phyloP scores from a whole-genome alignment of 2,329 filamentous ascomycete genomes.

The Talaromyces sp. region DNA sequence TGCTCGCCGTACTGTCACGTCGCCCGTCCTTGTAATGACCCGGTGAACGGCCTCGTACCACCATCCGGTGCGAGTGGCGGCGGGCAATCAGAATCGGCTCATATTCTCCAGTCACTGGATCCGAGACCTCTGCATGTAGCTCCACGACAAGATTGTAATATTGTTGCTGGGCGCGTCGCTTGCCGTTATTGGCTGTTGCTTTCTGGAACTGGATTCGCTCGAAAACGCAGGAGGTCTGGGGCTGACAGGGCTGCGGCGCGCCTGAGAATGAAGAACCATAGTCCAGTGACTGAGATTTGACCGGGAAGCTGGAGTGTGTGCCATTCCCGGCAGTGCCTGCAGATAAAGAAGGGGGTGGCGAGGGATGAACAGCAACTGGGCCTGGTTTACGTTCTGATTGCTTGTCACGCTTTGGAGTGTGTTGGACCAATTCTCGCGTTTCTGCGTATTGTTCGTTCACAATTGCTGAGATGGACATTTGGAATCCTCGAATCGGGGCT shows the following conservation, averaged over 20 bases:
- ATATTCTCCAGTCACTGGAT: constrained; percentile 44
- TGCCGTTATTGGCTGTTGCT: constrained; percentile 91
- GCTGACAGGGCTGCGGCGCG: constrained; percentile 36
- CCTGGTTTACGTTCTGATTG: constrained; percentile 77
- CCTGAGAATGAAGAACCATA: constrained; percentile 36
- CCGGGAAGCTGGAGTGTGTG: constrained; percentile 27
- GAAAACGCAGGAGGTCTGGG: constrained; percentile 63
- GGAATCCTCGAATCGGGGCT: constrained; percentile 70
- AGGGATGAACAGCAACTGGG: constrained; percentile 68
- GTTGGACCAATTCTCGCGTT: constrained; percentile 80
- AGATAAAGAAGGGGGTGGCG: constrained; percentile 55
- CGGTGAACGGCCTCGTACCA: constrained; percentile 81
- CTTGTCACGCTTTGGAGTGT: constrained; percentile 89
- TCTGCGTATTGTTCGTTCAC: constrained; percentile 77
- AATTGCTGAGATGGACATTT: constrained; percentile 81
- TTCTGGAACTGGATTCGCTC: constrained; percentile 95
- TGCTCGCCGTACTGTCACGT: constrained; percentile 69
- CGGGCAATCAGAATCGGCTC: constrained; percentile 72
- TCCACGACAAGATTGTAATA: constrained; percentile 92
- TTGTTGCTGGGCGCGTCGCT: constrained; percentile 84
- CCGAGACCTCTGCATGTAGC: constrained; percentile 70
- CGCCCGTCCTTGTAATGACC: constrained; percentile 77
- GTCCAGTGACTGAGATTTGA: constrained; percentile 35
- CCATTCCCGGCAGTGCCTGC: constrained; percentile 26
- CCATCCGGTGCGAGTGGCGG: constrained; percentile 76